Conservation (phyloP, 495 filamentous ascomycete species). For the Aspergillus indologenus region DNA sequence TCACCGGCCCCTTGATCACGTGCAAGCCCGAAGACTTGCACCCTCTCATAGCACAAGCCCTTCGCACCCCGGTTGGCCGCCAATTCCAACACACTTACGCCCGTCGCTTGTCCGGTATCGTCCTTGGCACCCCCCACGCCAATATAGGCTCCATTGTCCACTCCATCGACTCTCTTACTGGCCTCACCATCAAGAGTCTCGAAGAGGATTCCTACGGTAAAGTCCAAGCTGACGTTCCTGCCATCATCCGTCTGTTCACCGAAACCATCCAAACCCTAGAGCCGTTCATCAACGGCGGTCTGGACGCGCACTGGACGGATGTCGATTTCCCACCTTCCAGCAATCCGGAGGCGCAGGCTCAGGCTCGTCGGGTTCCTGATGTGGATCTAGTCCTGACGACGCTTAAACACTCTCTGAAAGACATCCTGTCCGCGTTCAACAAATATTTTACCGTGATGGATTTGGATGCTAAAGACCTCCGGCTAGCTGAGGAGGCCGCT, state of each 20-base stretch:
- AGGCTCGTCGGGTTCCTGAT: conserved; percentile 47
- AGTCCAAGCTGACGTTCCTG: conserved; percentile 73
- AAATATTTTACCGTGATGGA: conserved; percentile 65
- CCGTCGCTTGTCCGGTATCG: conserved; percentile 55
- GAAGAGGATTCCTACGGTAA: conserved; percentile 84
- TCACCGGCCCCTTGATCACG: conserved; percentile 30
- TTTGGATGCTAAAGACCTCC: conserved; percentile 62
- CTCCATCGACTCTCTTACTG: conserved; percentile 65
- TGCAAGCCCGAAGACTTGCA: conserved; percentile 38
- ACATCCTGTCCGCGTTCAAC: conserved; percentile 65
- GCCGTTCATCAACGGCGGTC: conserved; percentile 51
- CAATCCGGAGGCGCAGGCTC: conserved; percentile 38
- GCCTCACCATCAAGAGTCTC: conserved; percentile 67
- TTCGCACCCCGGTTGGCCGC: conserved; percentile 55
- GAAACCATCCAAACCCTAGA: conserved; percentile 66
- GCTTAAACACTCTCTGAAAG: conserved; percentile 56
- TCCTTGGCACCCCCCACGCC: conserved; percentile 67
- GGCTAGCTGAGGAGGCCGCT: conserved; percentile 63
- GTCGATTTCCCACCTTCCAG: conserved; percentile 48
- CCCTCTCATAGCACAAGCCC: conserved; percentile 35
- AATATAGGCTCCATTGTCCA: conserved; percentile 63
- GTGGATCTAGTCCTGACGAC: conserved; percentile 60
- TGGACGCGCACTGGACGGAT: conserved; percentile 82
- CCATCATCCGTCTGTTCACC: conserved; percentile 68
- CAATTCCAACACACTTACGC: conserved; percentile 70